Conservation (phyloP, 306 rosid genomes). For the Castanopsis chinensis region DNA sequence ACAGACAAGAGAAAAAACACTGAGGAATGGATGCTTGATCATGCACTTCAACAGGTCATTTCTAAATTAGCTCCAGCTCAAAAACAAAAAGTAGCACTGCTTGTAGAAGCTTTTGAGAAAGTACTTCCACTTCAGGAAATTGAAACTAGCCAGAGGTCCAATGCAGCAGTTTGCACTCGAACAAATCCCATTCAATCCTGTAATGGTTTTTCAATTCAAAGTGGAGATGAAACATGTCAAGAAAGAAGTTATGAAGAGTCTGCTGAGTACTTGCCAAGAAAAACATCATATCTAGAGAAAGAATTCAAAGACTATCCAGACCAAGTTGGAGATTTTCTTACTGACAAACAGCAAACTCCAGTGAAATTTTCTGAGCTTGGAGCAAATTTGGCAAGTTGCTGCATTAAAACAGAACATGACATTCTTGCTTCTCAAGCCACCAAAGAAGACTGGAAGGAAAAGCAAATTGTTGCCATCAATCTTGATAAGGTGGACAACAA, state of each 20-base stretch:
- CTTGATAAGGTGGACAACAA: constrained; percentile 20
- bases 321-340: constrained; percentile 12
- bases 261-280: constrained; percentile 22
- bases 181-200: constrained; percentile 33
- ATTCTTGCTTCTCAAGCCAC: constrained; percentile 20
- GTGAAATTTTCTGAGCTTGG: constrained; percentile 10
- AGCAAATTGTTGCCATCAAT: constrained; percentile 17
- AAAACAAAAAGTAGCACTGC: constrained; percentile 65
- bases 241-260: constrained; percentile 17
- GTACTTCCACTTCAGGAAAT: constrained; percentile 54
- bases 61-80: constrained; percentile 77
- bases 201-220: constrained; percentile 18
- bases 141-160: constrained; percentile 30
- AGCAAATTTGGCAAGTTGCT: constrained; percentile 4
- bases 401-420: constrained; percentile 4
- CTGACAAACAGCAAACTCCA: constrained; percentile 25
- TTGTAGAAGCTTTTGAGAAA: constrained; percentile 81
- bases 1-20: constrained; percentile 50
- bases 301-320: constrained; percentile 20
- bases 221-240: constrained; percentile 24
- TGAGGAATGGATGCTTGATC: constrained; percentile 95
- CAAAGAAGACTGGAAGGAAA: constrained; percentile 26
- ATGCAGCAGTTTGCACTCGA: constrained; percentile 22
- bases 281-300: constrained; percentile 21
- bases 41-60: constrained; percentile 79